A percentile compares a stretch with the other conserved stretches of the same genome.
phyloP scores from a whole-genome alignment of 352 stramenopile species.

The Phytopythium aichiense region DNA sequence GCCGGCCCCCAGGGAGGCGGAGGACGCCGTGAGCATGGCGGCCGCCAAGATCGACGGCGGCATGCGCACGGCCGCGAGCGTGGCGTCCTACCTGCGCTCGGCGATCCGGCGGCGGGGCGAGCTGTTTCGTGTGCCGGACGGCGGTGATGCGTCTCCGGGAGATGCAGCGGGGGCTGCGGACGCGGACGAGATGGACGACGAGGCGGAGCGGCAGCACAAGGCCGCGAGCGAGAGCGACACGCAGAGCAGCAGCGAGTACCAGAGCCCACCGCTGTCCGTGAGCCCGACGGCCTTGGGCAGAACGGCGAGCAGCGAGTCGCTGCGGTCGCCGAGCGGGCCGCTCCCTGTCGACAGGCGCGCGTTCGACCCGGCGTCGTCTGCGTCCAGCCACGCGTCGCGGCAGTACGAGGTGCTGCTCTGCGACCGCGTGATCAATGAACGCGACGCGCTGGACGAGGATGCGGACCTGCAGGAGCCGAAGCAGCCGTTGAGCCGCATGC shows the following conservation, averaged over 20 bases:
- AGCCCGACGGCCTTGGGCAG: background rate
- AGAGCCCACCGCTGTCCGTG: background rate
- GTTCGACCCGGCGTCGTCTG: background rate
- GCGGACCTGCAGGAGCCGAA: background rate
- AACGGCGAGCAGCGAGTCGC: background rate
- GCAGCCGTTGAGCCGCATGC: background rate
- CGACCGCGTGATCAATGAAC: background rate
- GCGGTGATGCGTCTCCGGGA: background rate
- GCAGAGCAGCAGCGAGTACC: conserved; percentile 4
- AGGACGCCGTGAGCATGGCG: background rate
- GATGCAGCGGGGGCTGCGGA: background rate
- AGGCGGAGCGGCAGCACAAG: background rate
- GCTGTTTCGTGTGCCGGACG: background rate
- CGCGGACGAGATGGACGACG: background rate
- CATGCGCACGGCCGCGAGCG: conserved; percentile 15
- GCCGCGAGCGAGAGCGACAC: conserved; percentile 5
- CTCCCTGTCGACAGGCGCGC: background rate
- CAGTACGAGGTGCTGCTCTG: background rate
- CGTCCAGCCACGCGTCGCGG: background rate
- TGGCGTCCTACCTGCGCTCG: conserved; percentile 41
- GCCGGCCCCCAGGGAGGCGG: background rate
- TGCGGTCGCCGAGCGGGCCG: background rate
- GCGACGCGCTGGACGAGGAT: background rate
- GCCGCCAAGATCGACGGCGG: conserved; percentile 1
- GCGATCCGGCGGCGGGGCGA: conserved; percentile 14